Conservation (phyloP, 73 alveolate species). For the Stentor coeruleus region DNA sequence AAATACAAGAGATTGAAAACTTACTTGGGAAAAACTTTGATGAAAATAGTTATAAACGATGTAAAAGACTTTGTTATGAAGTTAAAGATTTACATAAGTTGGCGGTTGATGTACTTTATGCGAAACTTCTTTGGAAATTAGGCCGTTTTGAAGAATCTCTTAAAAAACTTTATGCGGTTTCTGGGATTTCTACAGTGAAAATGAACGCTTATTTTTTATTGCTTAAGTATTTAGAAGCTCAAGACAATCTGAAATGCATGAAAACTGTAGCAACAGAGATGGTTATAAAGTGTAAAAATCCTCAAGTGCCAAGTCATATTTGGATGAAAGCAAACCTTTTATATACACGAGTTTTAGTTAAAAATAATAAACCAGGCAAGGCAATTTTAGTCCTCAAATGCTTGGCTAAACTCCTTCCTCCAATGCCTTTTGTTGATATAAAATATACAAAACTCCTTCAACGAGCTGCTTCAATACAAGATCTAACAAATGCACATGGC, state of each 20-base stretch:
- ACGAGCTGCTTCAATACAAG: neutral
- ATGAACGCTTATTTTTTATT: neutral
- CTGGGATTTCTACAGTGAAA: neutral
- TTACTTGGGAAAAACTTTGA: neutral
- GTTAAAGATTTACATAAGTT: neutral
- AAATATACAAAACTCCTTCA: neutral
- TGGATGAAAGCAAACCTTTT: neutral
- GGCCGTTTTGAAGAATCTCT: neutral
- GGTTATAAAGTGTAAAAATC: neutral
- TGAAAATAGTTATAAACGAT: neutral
- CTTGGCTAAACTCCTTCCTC: conserved; percentile 10
- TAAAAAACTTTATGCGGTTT: neutral
- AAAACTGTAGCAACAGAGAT: conserved; percentile 1
- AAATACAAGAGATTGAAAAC: neutral
- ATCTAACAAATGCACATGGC: neutral
- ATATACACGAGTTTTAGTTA: neutral
- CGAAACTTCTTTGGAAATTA: neutral
- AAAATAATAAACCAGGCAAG: neutral
- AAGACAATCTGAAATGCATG: neutral
- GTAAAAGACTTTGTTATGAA: neutral
- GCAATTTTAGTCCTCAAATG: conserved; percentile 10
- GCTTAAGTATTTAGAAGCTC: neutral
- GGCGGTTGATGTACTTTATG: neutral
- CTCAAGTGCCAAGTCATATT: neutral
- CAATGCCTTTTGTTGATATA: neutral